Percentiles rank a stretch among this genome's conserved stretches.
phyloP scores from a whole-genome alignment of 176 grass and related monocot species.

The Cenchrus fungigraminus region DNA sequence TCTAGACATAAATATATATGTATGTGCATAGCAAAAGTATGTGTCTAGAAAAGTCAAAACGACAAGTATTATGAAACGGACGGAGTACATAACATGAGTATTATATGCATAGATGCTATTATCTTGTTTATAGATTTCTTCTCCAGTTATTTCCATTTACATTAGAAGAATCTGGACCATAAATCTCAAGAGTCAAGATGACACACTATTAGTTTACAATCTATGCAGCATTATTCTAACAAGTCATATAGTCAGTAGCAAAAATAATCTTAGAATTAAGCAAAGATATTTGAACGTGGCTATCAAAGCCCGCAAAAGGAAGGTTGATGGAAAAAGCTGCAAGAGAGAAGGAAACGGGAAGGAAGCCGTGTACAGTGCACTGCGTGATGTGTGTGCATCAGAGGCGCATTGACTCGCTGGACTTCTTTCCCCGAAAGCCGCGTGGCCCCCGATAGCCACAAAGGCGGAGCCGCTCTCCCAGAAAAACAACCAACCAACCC shows the following conservation, averaged over 20 bases:
- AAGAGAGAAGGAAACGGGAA: slow-evolving; percentile 3
- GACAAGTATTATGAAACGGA: too few relatives aligned
- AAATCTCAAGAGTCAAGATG: background rate
- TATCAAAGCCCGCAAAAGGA: background rate
- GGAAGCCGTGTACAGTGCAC: background rate
- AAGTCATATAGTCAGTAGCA: too few relatives aligned
- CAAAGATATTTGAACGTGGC: background rate
- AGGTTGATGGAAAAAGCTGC: background rate
- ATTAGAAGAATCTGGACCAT: too few relatives aligned
- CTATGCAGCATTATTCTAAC: too few relatives aligned
- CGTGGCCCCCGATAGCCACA: slow-evolving; percentile 33
- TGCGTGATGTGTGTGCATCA: slow-evolving; percentile 35
- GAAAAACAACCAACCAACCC: slow-evolving; percentile 31
- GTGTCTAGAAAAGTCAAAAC: too few relatives aligned
- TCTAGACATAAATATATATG: too few relatives aligned
- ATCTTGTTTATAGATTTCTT: too few relatives aligned
- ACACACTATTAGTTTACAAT: background rate
- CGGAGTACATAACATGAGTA: too few relatives aligned
- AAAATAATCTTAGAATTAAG: too few relatives aligned
- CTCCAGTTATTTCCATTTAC: too few relatives aligned
- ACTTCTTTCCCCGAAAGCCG: slow-evolving; percentile 50
- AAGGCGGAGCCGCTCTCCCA: background rate
- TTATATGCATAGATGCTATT: too few relatives aligned
- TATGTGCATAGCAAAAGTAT: too few relatives aligned
- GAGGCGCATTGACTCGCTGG: slow-evolving; percentile 52